Percentiles rank a stretch among this genome's conserved stretches.
These are phyloP conservation scores for Terfezia boudieri DNA, from an alignment of 495 filamentous ascomycete genomes.

Conservation along the genomic window DNA sequence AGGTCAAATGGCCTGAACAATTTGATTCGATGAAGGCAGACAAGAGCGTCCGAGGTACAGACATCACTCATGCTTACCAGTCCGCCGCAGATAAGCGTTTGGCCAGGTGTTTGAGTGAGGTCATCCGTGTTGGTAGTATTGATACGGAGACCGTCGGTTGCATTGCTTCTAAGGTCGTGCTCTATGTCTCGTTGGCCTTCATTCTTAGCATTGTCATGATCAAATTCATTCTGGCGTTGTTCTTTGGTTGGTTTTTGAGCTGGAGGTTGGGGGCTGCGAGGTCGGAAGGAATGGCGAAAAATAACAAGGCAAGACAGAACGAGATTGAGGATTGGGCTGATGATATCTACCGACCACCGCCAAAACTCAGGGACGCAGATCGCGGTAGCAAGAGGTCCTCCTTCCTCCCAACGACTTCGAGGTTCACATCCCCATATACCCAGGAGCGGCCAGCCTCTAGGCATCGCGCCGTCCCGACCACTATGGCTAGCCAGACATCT, in stretches of 20 bases:
- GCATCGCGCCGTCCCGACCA: slow-evolving; percentile 44
- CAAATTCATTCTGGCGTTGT: slow-evolving; percentile 71
- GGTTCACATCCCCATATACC: slow-evolving; percentile 87
- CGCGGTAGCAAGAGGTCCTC: slow-evolving; percentile 61
- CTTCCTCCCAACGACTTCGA: slow-evolving; percentile 66
- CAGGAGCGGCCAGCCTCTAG: slow-evolving; percentile 32
- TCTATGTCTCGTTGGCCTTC: slow-evolving; percentile 82
- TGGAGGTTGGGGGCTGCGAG: slow-evolving; percentile 64
- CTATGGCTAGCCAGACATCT: slow-evolving; percentile 87
- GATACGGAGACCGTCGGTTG: slow-evolving; percentile 94
- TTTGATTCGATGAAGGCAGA: slow-evolving; percentile 70
- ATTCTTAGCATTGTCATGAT: slow-evolving; percentile 74
- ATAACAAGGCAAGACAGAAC: slow-evolving; percentile 58
- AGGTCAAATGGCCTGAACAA: slow-evolving; percentile 54
- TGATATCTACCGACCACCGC: slow-evolving; percentile 82
- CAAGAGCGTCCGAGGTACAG: slow-evolving; percentile 53
- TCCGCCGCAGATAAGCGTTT: slow-evolving; percentile 50
- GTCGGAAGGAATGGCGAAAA: slow-evolving; percentile 31
- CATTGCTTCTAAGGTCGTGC: slow-evolving; percentile 90
- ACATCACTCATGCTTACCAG: slow-evolving; percentile 75
- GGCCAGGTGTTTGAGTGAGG: slow-evolving; percentile 69
- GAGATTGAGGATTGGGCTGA: slow-evolving; percentile 98
- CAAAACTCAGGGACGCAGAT: slow-evolving; percentile 54
- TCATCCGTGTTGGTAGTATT: slow-evolving; percentile 84
- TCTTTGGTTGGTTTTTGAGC: slow-evolving; percentile 90